Evolutionary conservation across 73 alveolate genomes (phyloP).

Genomic region (Paramecium biaurelia): DNA sequence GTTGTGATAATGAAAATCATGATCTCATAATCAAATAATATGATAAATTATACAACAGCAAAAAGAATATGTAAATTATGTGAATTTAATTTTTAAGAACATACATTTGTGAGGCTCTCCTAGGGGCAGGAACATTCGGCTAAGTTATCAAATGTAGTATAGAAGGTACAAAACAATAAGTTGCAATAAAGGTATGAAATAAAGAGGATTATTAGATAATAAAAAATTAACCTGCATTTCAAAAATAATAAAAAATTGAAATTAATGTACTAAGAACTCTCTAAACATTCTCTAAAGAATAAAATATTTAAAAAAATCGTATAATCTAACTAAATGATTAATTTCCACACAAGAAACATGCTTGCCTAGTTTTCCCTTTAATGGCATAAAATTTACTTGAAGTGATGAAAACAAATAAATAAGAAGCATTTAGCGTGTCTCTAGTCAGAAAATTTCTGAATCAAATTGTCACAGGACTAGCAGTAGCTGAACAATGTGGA

Average conservation of each 20-base stretch:
- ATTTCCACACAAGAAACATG: slow-evolving; percentile 50
- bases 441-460: slow-evolving; percentile 30
- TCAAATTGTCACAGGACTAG: slow-evolving; percentile 29
- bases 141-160: slow-evolving; percentile 39
- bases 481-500: slow-evolving; percentile 54
- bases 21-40: slow-evolving; percentile 14
- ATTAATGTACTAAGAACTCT: slow-evolving; percentile 35
- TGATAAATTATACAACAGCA: background rate
- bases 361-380: slow-evolving; percentile 59
- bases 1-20: background rate
- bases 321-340: slow-evolving; percentile 44
- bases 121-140: slow-evolving; percentile 63
- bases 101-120: slow-evolving; percentile 39
- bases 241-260: slow-evolving; percentile 37
- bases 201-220: background rate
- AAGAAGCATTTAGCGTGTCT: slow-evolving; percentile 48
- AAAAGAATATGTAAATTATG: slow-evolving; percentile 13
- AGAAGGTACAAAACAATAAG: slow-evolving; percentile 20
- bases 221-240: slow-evolving; percentile 51
- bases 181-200: slow-evolving; percentile 52
- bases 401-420: background rate
- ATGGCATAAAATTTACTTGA: slow-evolving; percentile 14
- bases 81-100: background rate
- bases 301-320: background rate
- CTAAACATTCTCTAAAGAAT: background rate